Conservation (phyloP, 1,284 basidiomycete genomes). For the Heterobasidion occidentale region DNA sequence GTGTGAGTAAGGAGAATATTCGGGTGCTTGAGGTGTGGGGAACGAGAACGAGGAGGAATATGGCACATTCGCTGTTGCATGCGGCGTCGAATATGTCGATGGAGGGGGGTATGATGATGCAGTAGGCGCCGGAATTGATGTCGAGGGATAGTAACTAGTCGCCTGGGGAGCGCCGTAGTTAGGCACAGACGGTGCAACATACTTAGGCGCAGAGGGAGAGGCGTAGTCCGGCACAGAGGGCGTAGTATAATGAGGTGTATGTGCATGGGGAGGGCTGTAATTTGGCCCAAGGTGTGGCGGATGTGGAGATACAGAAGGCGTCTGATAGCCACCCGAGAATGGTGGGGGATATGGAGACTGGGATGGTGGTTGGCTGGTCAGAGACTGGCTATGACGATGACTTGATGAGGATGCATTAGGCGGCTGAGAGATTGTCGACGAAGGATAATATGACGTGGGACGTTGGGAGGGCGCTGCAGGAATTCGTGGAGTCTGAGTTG, state of each 20-base stretch:
- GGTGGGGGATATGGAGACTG: not conserved
- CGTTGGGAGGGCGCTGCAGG: not conserved
- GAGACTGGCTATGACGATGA: not conserved
- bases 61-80: not conserved
- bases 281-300: not conserved
- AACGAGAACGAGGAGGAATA: slow-evolving; percentile 8
- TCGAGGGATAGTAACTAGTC: not conserved
- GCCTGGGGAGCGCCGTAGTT: not conserved
- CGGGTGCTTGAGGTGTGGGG: slow-evolving; percentile 2
- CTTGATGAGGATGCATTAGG: not conserved
- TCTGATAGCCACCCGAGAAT: not conserved
- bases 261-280: not conserved
- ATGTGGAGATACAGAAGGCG: not conserved
- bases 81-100: not conserved
- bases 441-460: not conserved
- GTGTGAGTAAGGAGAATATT: not conserved
- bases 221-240: not conserved
- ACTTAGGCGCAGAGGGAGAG: not conserved
- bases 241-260: too few species aligned
- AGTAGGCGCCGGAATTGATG: not conserved
- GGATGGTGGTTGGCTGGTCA: not conserved
- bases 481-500: not conserved
- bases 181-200: not conserved
- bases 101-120: not conserved
- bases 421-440: not conserved